A percentile compares a stretch with the other conserved stretches of the same genome.
These are phyloP conservation scores for Kurtzmaniella quercitrusa DNA, from an alignment of 1,139 yeast genomes.

Conservation along the genomic window DNA sequence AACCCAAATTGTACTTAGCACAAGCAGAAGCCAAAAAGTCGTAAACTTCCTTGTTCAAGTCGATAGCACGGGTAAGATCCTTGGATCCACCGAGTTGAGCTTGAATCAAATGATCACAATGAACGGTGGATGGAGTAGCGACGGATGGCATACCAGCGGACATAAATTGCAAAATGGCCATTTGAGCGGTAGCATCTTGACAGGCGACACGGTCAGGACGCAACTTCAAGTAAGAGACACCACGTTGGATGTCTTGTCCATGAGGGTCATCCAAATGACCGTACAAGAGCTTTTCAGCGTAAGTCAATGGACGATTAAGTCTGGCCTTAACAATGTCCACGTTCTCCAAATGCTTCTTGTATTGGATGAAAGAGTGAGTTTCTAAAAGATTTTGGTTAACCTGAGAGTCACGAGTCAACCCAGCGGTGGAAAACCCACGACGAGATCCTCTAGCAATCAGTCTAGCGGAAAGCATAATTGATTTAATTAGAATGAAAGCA, in stretches of 20 bases:
- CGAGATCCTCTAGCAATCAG: slow-evolving; percentile 25
- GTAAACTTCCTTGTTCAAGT: slow-evolving; percentile 92
- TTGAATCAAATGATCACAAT: slow-evolving; percentile 98
- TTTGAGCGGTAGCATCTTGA: slow-evolving; percentile 99
- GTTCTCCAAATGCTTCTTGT: slow-evolving; percentile 77
- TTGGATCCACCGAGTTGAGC: slow-evolving; percentile 92
- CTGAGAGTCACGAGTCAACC: slow-evolving; percentile 83
- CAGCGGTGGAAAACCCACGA: slow-evolving; percentile 75
- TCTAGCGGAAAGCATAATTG: slow-evolving; percentile 40
- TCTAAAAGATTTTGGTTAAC: slow-evolving; percentile 92
- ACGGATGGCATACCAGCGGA: slow-evolving; percentile 93
- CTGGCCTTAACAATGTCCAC: slow-evolving; percentile 83
- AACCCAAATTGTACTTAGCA: slow-evolving; percentile 97
- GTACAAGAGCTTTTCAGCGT: slow-evolving; percentile 94
- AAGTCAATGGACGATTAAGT: slow-evolving; percentile 90
- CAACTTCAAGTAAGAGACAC: slow-evolving; percentile 91
- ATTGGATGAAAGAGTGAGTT: slow-evolving; percentile 73
- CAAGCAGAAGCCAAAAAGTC: slow-evolving; percentile 92
- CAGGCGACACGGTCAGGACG: slow-evolving; percentile 99
- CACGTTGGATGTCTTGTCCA: slow-evolving; percentile 92
- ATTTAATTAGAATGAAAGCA: slow-evolving; percentile 7
- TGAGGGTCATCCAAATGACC: slow-evolving; percentile 97
- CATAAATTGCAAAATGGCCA: slow-evolving; percentile 98
- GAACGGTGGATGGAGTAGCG: slow-evolving; percentile 96
- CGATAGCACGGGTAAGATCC: slow-evolving; percentile 92